These are phyloP conservation scores for Penicillium chermesinum DNA, from an alignment of 495 filamentous ascomycete genomes.

Conservation along the genomic window DNA sequence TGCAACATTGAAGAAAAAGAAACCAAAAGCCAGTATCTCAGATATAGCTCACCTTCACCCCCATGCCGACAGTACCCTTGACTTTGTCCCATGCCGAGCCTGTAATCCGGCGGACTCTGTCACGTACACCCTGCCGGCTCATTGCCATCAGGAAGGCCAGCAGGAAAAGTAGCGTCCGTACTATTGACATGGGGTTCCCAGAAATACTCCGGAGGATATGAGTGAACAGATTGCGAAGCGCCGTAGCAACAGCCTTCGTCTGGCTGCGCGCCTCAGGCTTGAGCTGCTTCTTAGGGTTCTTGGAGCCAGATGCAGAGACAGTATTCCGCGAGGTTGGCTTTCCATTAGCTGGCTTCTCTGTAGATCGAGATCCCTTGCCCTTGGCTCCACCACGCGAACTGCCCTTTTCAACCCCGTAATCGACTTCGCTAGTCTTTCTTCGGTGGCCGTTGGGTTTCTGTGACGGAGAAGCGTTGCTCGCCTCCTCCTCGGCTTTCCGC, in stretches of 20 bases:
- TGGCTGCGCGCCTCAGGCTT: constrained; percentile 30
- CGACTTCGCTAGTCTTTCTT: constrained; percentile 47
- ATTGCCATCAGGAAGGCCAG: constrained; percentile 75
- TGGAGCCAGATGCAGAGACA: constrained; percentile 30
- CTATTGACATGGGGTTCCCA: constrained; percentile 66
- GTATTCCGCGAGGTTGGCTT: constrained; percentile 30
- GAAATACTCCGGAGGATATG: constrained; percentile 58
- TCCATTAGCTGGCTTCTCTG: constrained; percentile 26
- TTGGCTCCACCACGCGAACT: constrained; percentile 33
- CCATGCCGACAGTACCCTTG: constrained; percentile 84
- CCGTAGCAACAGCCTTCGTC: constrained; percentile 32
- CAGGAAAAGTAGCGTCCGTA: constrained; percentile 74
- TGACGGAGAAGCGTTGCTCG: constrained; percentile 24
- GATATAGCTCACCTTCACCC: constrained; percentile 96
- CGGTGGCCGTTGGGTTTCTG: constrained; percentile 46
- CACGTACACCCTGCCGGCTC: constrained; percentile 66
- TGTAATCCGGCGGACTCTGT: constrained; percentile 63
- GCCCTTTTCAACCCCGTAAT: constrained; percentile 51
- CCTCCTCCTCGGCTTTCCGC: constrained; percentile 59
- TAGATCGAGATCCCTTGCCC: constrained; percentile 24
- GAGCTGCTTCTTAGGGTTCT: constrained; percentile 37
- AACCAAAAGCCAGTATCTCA: constrained; percentile 31
- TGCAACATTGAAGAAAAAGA: constrained; percentile 8
- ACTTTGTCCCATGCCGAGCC: constrained; percentile 77
- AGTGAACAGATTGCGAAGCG: constrained; percentile 57